A percentile compares a stretch with the other conserved stretches of the same genome.
These are phyloP conservation scores for Datisca glomerata DNA, from an alignment of 306 rosid species.

Conservation along the genomic window DNA sequence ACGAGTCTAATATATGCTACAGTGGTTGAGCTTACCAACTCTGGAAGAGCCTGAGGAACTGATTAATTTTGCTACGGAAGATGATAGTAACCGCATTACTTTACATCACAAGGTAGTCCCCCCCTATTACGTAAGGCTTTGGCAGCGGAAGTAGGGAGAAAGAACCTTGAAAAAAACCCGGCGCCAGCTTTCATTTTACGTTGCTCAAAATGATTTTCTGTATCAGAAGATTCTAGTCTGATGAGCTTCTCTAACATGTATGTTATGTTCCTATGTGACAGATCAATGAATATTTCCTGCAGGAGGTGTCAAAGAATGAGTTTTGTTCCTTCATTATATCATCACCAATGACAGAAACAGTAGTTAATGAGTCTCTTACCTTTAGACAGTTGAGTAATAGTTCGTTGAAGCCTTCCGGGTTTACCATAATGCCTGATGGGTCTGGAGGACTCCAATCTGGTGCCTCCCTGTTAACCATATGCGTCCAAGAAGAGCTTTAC, in stretches of 20 bases:
- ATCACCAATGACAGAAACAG: constrained; percentile 1
- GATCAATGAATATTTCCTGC: constrained; percentile 8
- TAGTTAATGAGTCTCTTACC: neutral
- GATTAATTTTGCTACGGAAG: neutral
- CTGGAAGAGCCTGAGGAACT: constrained; percentile 4
- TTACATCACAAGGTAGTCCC: too few relatives aligned
- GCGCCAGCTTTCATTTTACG: too few relatives aligned
- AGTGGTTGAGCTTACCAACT: constrained; percentile 12
- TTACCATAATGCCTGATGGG: constrained; percentile 17
- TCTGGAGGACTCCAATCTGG: constrained; percentile 6
- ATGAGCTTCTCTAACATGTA: neutral
- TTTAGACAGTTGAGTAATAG: neutral
- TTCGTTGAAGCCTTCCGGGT: constrained; percentile 12
- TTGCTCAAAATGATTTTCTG: too few relatives aligned
- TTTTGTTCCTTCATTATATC: constrained; percentile 16
- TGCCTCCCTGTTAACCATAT: constrained; percentile 14
- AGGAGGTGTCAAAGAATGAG: constrained; percentile 14
- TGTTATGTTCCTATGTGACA: constrained; percentile 7
- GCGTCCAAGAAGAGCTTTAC: constrained; percentile 8
- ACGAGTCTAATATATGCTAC: neutral
- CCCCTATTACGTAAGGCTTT: too few relatives aligned
- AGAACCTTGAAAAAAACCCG: too few relatives aligned
- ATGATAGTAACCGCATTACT: neutral
- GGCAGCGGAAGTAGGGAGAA: too few relatives aligned
- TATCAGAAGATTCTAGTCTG: too few relatives aligned